These are phyloP conservation scores for Aspergillus fumigatus DNA, from an alignment of 2,329 filamentous ascomycete genomes.

Conservation along the genomic window DNA sequence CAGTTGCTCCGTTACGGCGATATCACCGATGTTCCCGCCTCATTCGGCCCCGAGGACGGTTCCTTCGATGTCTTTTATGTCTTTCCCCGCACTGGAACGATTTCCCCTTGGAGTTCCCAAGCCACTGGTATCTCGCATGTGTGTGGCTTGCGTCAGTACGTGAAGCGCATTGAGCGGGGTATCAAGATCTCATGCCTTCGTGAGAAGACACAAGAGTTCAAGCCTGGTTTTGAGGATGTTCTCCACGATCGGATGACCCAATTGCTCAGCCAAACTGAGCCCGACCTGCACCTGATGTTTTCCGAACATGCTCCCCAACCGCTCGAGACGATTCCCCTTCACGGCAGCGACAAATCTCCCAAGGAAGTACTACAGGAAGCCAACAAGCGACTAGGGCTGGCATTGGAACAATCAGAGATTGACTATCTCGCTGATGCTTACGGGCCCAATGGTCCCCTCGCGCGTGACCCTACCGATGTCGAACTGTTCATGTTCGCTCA, in stretches of 20 bases:
- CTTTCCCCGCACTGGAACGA: conserved; percentile 70
- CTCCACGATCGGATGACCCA: conserved; percentile 97
- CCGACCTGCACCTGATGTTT: conserved; percentile 73
- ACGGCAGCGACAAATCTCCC: conserved; percentile 60
- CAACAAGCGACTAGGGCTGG: conserved; percentile 78
- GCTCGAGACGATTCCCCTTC: conserved; percentile 72
- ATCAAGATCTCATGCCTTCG: conserved; percentile 65
- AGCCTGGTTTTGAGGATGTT: conserved; percentile 56
- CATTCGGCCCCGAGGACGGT: conserved; percentile 46
- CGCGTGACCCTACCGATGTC: conserved; percentile 72
- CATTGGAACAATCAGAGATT: conserved; percentile 83
- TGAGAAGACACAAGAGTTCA: conserved; percentile 54
- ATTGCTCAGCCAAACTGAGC: conserved; percentile 62
- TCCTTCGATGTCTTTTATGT: conserved; percentile 63
- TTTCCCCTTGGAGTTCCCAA: conserved; percentile 97
- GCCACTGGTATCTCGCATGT: conserved; percentile 91
- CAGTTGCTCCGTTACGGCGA: conserved; percentile 60
- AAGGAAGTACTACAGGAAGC: conserved; percentile 72
- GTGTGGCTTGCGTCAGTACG: conserved; percentile 70
- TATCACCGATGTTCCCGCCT: conserved; percentile 43
- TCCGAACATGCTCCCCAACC: conserved; percentile 61
- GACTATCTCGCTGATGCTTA: conserved; percentile 89
- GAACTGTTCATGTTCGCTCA: conserved; percentile 99
- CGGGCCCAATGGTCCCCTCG: conserved; percentile 56
- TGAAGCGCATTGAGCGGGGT: conserved; percentile 80